phyloP scores from a whole-genome alignment of 495 filamentous ascomycete genomes.

The Bacidia rubella region DNA sequence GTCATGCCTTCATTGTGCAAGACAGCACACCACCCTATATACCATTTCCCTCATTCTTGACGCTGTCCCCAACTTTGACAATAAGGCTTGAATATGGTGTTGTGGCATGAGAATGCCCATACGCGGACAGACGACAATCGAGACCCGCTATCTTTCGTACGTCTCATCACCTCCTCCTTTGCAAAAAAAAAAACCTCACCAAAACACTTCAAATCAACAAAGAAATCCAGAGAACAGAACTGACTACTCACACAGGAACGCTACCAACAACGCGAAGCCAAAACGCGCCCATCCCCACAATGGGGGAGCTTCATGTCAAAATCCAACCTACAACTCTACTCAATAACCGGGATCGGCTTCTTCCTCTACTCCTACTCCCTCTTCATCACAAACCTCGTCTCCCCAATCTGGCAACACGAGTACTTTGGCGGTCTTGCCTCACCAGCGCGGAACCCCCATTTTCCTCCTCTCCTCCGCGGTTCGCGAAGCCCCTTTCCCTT shows the following conservation, averaged over 20 bases:
- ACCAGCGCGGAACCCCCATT: constrained; percentile 1
- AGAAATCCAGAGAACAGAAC: too few species aligned
- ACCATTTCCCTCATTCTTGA: neutral
- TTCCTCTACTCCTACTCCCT: constrained; percentile 12
- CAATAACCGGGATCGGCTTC: constrained; percentile 11
- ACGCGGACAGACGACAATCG: constrained; percentile 10
- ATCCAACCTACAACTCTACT: constrained; percentile 7
- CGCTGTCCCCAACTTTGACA: neutral
- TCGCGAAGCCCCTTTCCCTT: too few species aligned
- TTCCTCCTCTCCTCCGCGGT: constrained; percentile 10
- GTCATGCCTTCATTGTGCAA: neutral
- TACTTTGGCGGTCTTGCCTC: neutral
- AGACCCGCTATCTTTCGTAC: constrained; percentile 7
- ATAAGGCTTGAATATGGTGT: constrained; percentile 2
- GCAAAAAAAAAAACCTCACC: neutral
- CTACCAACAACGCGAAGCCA: constrained; percentile 2
- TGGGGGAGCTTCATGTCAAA: constrained; percentile 4
- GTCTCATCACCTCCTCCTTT: neutral
- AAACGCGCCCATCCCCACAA: neutral
- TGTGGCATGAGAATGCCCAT: constrained; percentile 12
- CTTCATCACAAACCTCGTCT: constrained; percentile 12
- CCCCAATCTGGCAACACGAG: constrained; percentile 12
- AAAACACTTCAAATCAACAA: neutral
- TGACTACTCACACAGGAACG: neutral
- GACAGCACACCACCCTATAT: neutral